These are phyloP conservation scores for Clausena lansium DNA, from an alignment of 345 rosid species.

Conservation along the genomic window DNA sequence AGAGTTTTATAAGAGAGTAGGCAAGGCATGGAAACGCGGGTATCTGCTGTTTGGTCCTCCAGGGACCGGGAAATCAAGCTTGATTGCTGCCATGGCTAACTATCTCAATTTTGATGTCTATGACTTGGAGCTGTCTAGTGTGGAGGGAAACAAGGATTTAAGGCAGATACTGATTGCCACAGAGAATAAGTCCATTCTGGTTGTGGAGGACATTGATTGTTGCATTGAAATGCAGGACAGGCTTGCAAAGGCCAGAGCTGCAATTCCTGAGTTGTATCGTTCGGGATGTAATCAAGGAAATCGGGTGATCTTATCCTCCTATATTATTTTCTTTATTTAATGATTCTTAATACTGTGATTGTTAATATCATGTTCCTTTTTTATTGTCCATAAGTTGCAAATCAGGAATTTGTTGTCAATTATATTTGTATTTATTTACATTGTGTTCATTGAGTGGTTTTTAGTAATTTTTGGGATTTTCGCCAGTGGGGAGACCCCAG, in stretches of 20 bases:
- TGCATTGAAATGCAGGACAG: slow-evolving; percentile 22
- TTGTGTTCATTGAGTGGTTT: too few species aligned
- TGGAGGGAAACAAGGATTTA: slow-evolving; percentile 20
- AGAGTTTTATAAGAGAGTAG: slow-evolving; percentile 14
- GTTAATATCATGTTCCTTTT: too few species aligned
- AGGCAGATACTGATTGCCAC: slow-evolving; percentile 29
- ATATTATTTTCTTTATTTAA: too few species aligned
- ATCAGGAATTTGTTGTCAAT: too few species aligned
- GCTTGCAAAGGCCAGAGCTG: not conserved
- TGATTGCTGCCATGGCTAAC: slow-evolving; percentile 32
- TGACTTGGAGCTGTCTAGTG: slow-evolving; percentile 29
- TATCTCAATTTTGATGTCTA: slow-evolving; percentile 16
- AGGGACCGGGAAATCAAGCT: slow-evolving; percentile 36
- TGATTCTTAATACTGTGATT: too few species aligned
- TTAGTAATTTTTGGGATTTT: too few species aligned
- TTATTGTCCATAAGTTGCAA: too few species aligned
- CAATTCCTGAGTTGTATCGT: not conserved
- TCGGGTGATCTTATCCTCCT: slow-evolving; percentile 1
- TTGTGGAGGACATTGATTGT: slow-evolving; percentile 36
- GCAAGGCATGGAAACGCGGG: slow-evolving; percentile 26
- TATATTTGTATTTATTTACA: too few species aligned
- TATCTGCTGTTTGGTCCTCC: slow-evolving; percentile 32
- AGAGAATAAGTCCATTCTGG: slow-evolving; percentile 30
- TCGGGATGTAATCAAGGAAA: not conserved
- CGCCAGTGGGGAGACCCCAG: too few species aligned